These are phyloP conservation scores for Zygosaccharomyces sapae DNA, from an alignment of 1,139 yeast species.

Conservation along the genomic window DNA sequence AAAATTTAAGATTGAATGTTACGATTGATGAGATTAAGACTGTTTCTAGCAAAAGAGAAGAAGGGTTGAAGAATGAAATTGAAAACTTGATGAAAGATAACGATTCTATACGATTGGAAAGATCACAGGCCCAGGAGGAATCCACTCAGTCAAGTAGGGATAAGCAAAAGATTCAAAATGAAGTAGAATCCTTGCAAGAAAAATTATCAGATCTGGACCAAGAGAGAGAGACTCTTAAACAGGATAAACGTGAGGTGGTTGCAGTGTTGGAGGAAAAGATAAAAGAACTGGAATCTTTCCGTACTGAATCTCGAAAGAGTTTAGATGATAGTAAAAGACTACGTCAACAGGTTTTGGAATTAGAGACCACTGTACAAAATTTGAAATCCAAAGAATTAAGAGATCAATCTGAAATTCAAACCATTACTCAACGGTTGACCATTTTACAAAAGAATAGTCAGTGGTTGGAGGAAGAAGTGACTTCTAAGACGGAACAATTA, in stretches of 20 bases:
- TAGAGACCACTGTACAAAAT: constrained; percentile 40
- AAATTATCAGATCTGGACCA: constrained; percentile 50
- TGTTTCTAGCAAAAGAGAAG: constrained; percentile 37
- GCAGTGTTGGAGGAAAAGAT: constrained; percentile 35
- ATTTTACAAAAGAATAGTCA: constrained; percentile 31
- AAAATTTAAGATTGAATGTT: constrained; percentile 29
- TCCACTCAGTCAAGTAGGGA: constrained; percentile 34
- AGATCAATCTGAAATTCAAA: constrained; percentile 40
- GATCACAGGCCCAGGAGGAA: constrained; percentile 32
- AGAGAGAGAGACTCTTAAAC: constrained; percentile 46
- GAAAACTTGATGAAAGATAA: constrained; percentile 45
- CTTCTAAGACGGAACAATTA: constrained; percentile 36
- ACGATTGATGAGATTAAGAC: constrained; percentile 52
- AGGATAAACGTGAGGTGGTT: constrained; percentile 17
- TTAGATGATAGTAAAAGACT: constrained; percentile 9
- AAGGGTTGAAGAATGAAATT: constrained; percentile 41
- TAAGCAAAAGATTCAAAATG: constrained; percentile 31
- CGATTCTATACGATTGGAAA: constrained; percentile 36
- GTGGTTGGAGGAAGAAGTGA: constrained; percentile 23
- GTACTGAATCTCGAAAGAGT: constrained; percentile 7
- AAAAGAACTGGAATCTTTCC: constrained; percentile 11
- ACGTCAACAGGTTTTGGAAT: constrained; percentile 10
- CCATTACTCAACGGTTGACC: constrained; percentile 40
- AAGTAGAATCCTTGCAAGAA: constrained; percentile 42
- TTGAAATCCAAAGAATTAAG: constrained; percentile 36